Evolutionary conservation across 1,284 basidiomycete genomes (phyloP), one percentile per base, ranked within the genome.

Genomic region (Polyporus tsugae): DNA sequence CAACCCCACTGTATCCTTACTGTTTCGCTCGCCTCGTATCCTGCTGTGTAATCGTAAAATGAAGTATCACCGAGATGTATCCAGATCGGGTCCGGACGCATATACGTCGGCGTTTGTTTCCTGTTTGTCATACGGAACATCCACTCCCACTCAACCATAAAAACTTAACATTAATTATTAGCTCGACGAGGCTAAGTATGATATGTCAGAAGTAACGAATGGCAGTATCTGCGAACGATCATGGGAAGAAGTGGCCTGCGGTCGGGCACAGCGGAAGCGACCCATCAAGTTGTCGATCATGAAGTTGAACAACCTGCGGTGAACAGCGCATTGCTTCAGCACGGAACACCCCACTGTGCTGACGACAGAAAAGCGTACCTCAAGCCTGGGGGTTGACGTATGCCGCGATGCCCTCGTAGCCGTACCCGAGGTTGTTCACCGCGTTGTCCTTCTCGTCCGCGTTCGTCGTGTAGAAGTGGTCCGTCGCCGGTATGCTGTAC

Each of bases 1-100:
- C 41, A 33, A 63, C 49, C 65, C 58, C n/a, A 64, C 67, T 68
- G 67, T 68, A 68, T 68, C 67, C 67, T 58, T 68, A 68, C 66
- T 63, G 57, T 59, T 68, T 53, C 35, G 6, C 52, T 33, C 33
- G 62, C 25, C 15, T 49, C 42, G 57, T 22, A 39, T 39, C 6
- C 7, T 22, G 11, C 17, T 38, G 35, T 39, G 57, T 22, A n/a
- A 22, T 55, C n/a, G 19, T 9, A 38, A 29, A 58, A 35, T 35
- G 53, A 55, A 55, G 35, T 29, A 35, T 19, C 9, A 58, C n/a
- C 9, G 10, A 13, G 36, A 38, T 39, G 36, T 2, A 11, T 41
- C 13, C 11, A 13, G 11, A n/a, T n/a, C n/a, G n/a, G n/a, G n/a
- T n/a, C n/a, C n/a, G n/a, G n/a, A n/a, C n/a, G n/a, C n/a, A n/a